Evolutionary conservation across 2,329 filamentous ascomycete genomes (phyloP).

Genomic region (Botrytis porri): DNA sequence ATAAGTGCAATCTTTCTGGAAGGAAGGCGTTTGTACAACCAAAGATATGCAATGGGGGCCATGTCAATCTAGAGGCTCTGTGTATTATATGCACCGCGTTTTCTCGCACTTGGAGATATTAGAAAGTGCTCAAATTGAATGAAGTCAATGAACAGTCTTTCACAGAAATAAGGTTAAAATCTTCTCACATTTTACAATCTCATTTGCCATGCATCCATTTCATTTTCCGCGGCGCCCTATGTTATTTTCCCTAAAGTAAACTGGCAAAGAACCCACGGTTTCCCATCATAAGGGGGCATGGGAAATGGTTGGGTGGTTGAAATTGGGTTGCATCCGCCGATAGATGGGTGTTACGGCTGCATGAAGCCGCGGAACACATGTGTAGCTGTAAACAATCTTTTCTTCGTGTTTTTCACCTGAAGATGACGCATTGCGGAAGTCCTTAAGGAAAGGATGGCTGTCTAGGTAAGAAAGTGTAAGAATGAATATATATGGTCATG

Average conservation of each 20-base stretch:
- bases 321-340: conserved; percentile 21
- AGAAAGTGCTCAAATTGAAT: conserved; percentile 17
- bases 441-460: conserved; percentile 1
- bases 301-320: conserved; percentile 11
- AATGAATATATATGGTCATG: conserved; percentile 15
- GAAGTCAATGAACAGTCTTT: background rate
- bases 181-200: background rate
- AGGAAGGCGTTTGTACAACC: conserved; percentile 34
- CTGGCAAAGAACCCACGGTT: background rate
- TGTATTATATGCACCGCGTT: conserved; percentile 32
- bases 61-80: conserved; percentile 29
- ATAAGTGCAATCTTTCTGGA: conserved; percentile 27
- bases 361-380: conserved; percentile 18
- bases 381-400: conserved; percentile 17
- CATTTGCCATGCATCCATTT: conserved; percentile 8
- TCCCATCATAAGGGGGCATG: background rate
- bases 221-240: background rate
- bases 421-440: conserved; percentile 12
- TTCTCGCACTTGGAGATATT: conserved; percentile 27
- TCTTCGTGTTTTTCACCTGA: conserved; percentile 20
- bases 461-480: background rate
- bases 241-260: conserved; percentile 1
- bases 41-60: conserved; percentile 30
- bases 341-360: conserved; percentile 18
- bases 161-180: background rate